These are phyloP conservation scores for Rhododendron kiyosumense DNA, from an alignment of 148 eudicot species.

Conservation along the genomic window DNA sequence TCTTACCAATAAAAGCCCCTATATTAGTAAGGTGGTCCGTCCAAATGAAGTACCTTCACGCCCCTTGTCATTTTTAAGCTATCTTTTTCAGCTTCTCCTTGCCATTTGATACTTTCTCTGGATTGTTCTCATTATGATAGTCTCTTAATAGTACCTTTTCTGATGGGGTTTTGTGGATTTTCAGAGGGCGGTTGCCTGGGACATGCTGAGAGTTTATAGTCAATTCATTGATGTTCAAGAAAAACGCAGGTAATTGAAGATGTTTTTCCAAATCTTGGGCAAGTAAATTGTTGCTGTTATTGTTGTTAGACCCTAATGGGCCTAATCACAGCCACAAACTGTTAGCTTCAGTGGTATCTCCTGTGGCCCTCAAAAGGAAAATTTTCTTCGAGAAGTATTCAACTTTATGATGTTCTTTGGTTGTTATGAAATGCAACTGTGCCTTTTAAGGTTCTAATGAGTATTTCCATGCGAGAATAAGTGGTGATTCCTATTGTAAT, in stretches of 20 bases:
- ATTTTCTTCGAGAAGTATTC: neutral
- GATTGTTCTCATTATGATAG: neutral
- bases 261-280: neutral
- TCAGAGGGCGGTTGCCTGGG: slow-evolving; percentile 97
- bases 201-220: slow-evolving; percentile 80
- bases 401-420: neutral
- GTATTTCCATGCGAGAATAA: neutral
- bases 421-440: neutral
- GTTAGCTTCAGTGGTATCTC: neutral
- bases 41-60: neutral
- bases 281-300: neutral
- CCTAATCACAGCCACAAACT: neutral
- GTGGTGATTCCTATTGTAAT: neutral
- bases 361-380: neutral
- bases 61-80: neutral
- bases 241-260: slow-evolving; percentile 56
- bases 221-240: slow-evolving; percentile 77
- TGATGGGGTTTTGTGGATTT: slow-evolving; percentile 17
- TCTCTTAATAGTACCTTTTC: neutral
- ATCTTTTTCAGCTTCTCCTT: neutral
- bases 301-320: neutral
- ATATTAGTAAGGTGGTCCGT: neutral
- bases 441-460: neutral
- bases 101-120: neutral
- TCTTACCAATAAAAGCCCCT: neutral